A percentile compares a stretch with the other conserved stretches of the same genome.
Evolutionary conservation across 306 rosid species (phyloP).

Genomic region (Quercus aquifolioides): DNA sequence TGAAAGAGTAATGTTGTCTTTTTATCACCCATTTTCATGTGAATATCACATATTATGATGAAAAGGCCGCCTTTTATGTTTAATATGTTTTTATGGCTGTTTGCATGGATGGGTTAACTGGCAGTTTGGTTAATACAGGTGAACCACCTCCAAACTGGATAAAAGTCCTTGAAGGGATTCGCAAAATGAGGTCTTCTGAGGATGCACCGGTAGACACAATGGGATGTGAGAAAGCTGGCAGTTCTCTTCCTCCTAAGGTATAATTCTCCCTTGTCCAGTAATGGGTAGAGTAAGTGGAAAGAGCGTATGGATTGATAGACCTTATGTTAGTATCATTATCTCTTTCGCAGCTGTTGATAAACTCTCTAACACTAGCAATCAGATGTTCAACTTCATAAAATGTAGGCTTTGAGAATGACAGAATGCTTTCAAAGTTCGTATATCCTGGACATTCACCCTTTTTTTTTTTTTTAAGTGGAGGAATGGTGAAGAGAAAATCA

Average conservation of each 20-base stretch:
- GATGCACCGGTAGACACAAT: conserved; percentile 83
- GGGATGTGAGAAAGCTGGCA: conserved; percentile 59
- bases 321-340: not conserved
- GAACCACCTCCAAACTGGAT: conserved; percentile 72
- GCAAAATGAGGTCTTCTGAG: conserved; percentile 60
- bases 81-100: not conserved
- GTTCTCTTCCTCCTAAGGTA: conserved; percentile 71
- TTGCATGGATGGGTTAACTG: conserved; percentile 3
- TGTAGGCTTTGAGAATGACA: not conserved
- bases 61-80: not conserved
- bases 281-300: not conserved
- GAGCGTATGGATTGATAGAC: not conserved
- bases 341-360: not conserved
- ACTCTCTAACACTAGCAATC: not conserved
- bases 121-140: conserved; percentile 38
- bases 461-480: not conserved
- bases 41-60: not conserved
- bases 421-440: not conserved
- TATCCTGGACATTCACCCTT: not conserved
- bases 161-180: conserved; percentile 72
- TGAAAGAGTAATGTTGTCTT: not conserved
- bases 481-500: not conserved
- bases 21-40: not conserved
- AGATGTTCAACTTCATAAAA: not conserved
- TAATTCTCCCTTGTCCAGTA: not conserved